phyloP scores from a whole-genome alignment of 805 yeast genomes.

The Clavispora vitiphila region DNA sequence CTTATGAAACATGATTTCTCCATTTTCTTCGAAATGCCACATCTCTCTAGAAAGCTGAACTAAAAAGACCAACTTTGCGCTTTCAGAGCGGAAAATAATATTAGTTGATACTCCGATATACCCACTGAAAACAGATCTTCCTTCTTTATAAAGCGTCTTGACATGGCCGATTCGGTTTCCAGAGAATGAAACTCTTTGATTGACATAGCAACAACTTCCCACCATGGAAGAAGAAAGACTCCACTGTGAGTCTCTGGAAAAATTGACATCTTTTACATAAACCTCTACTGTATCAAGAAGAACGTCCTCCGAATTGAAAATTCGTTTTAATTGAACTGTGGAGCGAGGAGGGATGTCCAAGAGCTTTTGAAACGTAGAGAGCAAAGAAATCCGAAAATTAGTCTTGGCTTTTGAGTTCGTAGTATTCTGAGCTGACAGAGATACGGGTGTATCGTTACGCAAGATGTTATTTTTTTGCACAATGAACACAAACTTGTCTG shows the following conservation, averaged over 20 bases:
- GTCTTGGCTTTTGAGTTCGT: conserved; percentile 14
- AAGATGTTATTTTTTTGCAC: conserved; percentile 8
- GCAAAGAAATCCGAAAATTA: conserved; percentile 47
- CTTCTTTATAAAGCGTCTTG: conserved; percentile 59
- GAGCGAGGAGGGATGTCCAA: conserved; percentile 67
- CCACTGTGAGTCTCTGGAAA: conserved; percentile 95
- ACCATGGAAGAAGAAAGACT: conserved; percentile 57
- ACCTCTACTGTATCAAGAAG: conserved; percentile 81
- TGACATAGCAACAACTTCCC: conserved; percentile 59
- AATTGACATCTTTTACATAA: conserved; percentile 69
- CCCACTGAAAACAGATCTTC: conserved; percentile 68
- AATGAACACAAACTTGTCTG: conserved; percentile 10
- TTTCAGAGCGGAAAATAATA: conserved; percentile 83
- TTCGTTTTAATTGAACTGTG: conserved; percentile 50
- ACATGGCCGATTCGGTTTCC: conserved; percentile 59
- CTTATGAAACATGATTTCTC: conserved; percentile 89
- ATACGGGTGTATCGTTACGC: conserved; percentile 4
- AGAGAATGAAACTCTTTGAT: conserved; percentile 61
- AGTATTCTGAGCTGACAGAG: conserved; percentile 1
- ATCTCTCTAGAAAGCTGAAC: conserved; percentile 90
- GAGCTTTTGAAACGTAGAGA: conserved; percentile 52
- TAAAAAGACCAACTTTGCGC: conserved; percentile 76
- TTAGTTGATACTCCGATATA: conserved; percentile 71
- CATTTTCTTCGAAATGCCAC: conserved; percentile 98
- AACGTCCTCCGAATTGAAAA: conserved; percentile 41